Evolutionary conservation across 1,284 basidiomycete species (phyloP), one percentile per base, ranked within the genome.

Genomic region (Schizopora paradoxa): DNA sequence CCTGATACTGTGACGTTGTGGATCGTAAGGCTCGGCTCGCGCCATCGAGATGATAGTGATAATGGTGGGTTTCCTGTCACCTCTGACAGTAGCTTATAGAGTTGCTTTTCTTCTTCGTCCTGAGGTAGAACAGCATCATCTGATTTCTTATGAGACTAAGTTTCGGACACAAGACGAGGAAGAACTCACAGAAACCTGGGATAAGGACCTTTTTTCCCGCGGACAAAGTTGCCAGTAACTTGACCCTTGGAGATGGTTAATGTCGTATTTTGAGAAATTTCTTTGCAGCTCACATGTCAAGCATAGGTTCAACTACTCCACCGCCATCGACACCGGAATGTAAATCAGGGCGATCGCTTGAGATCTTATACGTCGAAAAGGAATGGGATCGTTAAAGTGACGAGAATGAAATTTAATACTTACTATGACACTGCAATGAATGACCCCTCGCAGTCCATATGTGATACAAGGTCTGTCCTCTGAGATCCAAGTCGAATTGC

Each of bases 401-500:
- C n/a, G n/a, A n/a, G n/a, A 26, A 7, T n/a, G 16, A 22, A 21
- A 19, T 31, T n/a, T n/a, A n/a, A 31, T 31, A 49, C 68, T 38
- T 36, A 86, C 85, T 68, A 82, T 74, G 13, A 94, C 65, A 26
- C 78, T 77, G 31, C 87, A 90, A 57, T 90, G 87, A 0, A 97
- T 80, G 2, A 99, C 95, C 0, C 95, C 95, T 40, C 95, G 79
- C 54, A 98, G 69, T 2, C 95, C 95, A 59, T 96, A 95, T 0
- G 94, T 97, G 47, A 98, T 85, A 59, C 94, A 98, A 0, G 95
- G 94, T n/a, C 83, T 81, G 51, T 88, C 82, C 58, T 97, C 92
- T 25, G 87, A 87, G 53, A 98, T 89, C 94, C 95, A 99, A 13
- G 92, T 95, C 26, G 94, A 97, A 61, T 99, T 99, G 57, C 86